Conservation (phyloP, 441 rosid species). For the Populus tomentosa region DNA sequence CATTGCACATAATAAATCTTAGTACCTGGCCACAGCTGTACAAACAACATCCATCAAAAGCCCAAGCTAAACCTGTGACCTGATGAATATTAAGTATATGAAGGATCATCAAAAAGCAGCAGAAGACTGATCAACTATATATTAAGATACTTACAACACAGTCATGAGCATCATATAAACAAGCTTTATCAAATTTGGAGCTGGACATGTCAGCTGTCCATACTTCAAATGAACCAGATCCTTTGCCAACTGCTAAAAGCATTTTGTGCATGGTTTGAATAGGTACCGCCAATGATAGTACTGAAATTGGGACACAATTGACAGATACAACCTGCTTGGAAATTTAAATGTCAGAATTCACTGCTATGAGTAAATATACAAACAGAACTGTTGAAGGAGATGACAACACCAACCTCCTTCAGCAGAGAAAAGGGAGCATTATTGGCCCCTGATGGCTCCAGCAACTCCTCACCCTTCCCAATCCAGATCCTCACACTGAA, state of each 20-base stretch:
- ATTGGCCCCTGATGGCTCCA: conserved; percentile 42
- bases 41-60: conserved; percentile 66
- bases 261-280: conserved; percentile 31
- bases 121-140: conserved; percentile 9
- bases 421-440: conserved; percentile 49
- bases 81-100: conserved; percentile 32
- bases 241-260: conserved; percentile 83
- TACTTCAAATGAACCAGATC: conserved; percentile 87
- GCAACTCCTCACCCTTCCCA: conserved; percentile 44
- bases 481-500: conserved; percentile 82
- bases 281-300: conserved; percentile 52
- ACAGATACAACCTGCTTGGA: conserved; percentile 46
- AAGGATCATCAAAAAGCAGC: conserved; percentile 12
- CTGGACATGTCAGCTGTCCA: conserved; percentile 59
- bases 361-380: conserved; percentile 5
- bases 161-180: conserved; percentile 63
- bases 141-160: conserved; percentile 58
- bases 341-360: conserved; percentile 24
- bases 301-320: conserved; percentile 60
- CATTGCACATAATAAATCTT: neutral
- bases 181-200: conserved; percentile 44
- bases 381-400: neutral
- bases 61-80: conserved; percentile 96
- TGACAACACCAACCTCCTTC: conserved; percentile 42
- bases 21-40: conserved; percentile 94